Evolutionary conservation across 345 rosid species (phyloP).

Genomic region (Boechera retrofracta): DNA sequence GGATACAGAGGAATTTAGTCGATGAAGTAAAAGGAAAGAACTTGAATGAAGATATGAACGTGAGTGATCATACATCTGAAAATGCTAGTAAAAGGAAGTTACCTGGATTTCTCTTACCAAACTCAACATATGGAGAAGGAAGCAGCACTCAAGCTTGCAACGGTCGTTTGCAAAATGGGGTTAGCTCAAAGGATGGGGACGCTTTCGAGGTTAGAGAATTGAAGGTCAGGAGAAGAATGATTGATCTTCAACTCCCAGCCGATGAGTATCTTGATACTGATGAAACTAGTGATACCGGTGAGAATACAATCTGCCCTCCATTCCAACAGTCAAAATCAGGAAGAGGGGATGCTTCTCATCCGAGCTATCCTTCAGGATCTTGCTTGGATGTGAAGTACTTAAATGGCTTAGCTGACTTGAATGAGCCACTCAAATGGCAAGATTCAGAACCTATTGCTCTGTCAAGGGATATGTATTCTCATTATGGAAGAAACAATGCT

Average conservation of each 20-base stretch:
- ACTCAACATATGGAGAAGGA: conserved; percentile 50
- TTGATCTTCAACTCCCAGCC: conserved; percentile 66
- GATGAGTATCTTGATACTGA: conserved; percentile 48
- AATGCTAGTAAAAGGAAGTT: conserved; percentile 61
- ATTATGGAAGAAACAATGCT: conserved; percentile 47
- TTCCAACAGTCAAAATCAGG: conserved; percentile 42
- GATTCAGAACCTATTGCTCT: conserved; percentile 46
- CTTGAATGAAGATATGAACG: conserved; percentile 31
- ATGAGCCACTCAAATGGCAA: conserved; percentile 56
- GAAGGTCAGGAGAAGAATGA: conserved; percentile 52
- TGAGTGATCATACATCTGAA: conserved; percentile 34
- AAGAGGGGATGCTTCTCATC: conserved; percentile 26
- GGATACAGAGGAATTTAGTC: conserved; percentile 62
- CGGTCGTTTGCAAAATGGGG: conserved; percentile 38
- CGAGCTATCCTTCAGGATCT: conserved; percentile 47
- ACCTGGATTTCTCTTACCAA: conserved; percentile 57
- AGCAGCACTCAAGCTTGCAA: conserved; percentile 43
- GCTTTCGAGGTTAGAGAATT: conserved; percentile 39
- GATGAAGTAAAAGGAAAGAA: conserved; percentile 55
- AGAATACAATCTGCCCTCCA: conserved; percentile 5
- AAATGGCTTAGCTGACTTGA: conserved; percentile 51
- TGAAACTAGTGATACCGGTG: conserved; percentile 36
- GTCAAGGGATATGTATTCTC: conserved; percentile 47
- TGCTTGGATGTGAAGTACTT: conserved; percentile 41
- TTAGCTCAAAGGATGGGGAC: conserved; percentile 37